Conservation (phyloP, 176 grass and related monocot genomes). For the barley (Hordeum vulgare) region DNA sequence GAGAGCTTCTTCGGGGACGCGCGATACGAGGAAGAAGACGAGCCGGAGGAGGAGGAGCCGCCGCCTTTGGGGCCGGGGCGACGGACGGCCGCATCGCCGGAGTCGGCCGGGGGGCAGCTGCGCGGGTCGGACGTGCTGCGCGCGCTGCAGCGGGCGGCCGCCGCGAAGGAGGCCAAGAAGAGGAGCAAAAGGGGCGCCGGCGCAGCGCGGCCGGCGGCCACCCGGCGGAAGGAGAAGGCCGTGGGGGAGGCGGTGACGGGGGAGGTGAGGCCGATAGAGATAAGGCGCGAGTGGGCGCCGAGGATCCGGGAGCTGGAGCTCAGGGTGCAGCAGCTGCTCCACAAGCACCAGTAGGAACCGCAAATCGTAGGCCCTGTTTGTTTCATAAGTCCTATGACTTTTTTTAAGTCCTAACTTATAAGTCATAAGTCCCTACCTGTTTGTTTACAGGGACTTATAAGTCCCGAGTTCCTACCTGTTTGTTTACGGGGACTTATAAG, state of each 20-base stretch:
- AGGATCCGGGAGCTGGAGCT: constrained; percentile 45
- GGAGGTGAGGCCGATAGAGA: constrained; percentile 37
- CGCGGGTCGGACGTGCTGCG: constrained; percentile 44
- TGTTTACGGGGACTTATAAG: too few species aligned
- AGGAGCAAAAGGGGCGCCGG: neutral
- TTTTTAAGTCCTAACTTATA: too few species aligned
- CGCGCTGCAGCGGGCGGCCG: constrained; percentile 36
- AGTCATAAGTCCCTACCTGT: too few species aligned
- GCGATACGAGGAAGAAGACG: neutral
- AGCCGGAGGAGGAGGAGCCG: neutral
- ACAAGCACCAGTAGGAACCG: neutral
- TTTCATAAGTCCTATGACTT: too few species aligned
- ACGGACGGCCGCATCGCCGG: neutral
- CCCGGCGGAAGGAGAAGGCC: neutral
- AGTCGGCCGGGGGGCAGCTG: constrained; percentile 12
- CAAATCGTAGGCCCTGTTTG: too few species aligned
- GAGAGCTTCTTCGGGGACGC: constrained; percentile 28
- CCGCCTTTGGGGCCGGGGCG: neutral
- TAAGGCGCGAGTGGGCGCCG: constrained; percentile 36
- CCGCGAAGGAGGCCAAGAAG: constrained; percentile 41
- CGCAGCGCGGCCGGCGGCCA: neutral
- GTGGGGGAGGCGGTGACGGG: neutral
- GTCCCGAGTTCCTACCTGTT: too few species aligned
- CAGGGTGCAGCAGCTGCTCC: constrained; percentile 25
- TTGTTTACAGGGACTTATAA: too few species aligned